phyloP scores from a whole-genome alignment of 768 basidiomycete species.

The Lentinus tigrinus region DNA sequence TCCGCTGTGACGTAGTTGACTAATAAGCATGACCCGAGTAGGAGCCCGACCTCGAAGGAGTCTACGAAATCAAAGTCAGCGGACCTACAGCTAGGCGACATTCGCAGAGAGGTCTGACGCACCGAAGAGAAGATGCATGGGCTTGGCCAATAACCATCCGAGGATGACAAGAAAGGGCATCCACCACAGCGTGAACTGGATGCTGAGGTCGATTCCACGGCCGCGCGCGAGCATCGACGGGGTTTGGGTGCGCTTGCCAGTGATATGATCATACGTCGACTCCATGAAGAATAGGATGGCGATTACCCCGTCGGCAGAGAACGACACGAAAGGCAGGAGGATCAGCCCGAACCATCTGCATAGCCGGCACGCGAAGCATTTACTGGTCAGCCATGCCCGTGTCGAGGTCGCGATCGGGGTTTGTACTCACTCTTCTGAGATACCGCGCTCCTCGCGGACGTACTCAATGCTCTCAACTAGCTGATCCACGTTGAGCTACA shows the following conservation, averaged over 20 bases:
- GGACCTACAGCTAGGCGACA: neutral
- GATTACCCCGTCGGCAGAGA: slow-evolving; percentile 65
- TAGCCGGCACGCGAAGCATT: no score
- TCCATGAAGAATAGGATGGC: slow-evolving; percentile 55
- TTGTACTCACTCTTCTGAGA: slow-evolving; percentile 50
- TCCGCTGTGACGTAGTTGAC: slow-evolving; percentile 81
- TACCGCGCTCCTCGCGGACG: slow-evolving; percentile 41
- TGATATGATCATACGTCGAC: slow-evolving; percentile 35
- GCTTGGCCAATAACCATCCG: slow-evolving; percentile 64
- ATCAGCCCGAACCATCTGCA: slow-evolving; percentile 71
- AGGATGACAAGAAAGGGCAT: slow-evolving; percentile 69
- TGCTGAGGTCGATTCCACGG: slow-evolving; percentile 74
- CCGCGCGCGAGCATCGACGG: slow-evolving; percentile 58
- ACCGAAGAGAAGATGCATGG: slow-evolving; percentile 71
- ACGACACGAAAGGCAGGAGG: slow-evolving; percentile 69
- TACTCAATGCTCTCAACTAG: slow-evolving; percentile 63
- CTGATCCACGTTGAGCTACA: slow-evolving; percentile 30
- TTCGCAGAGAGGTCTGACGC: slow-evolving; percentile 7
- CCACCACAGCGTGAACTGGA: slow-evolving; percentile 79
- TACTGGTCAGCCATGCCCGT: neutral
- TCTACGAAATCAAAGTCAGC: slow-evolving; percentile 37
- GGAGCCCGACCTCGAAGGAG: slow-evolving; percentile 62
- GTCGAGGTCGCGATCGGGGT: neutral
- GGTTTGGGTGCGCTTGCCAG: neutral
- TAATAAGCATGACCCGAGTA: slow-evolving; percentile 68